Evolutionary conservation across 805 yeast species (phyloP), one percentile per base, ranked within the genome.

Genomic region (Starmerella kuoi): DNA sequence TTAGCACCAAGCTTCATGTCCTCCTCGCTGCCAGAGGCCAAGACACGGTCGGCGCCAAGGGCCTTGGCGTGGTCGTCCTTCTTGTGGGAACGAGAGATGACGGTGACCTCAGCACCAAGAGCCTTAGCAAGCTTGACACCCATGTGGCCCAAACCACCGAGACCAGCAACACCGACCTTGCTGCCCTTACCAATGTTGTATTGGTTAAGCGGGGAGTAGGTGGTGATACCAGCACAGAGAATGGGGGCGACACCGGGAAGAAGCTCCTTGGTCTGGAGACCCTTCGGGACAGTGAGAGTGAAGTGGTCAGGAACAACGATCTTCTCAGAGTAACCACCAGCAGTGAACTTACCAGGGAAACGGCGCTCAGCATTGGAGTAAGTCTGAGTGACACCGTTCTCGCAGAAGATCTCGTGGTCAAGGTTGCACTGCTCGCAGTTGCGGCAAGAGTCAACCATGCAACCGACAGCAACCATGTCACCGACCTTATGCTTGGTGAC

Each of bases 391-490:
- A 46, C 34, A 12, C 66, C 55, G 15, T 53, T 47, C 12, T 57
- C 38, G 63, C 91, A 81, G 65, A 72, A 74, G 47, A 61, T 67
- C 52, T 77, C 79, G 55, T 76, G 69, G 50, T 64, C 67, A 30
- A 54, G 47, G 18, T 65, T 56, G 67, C 86, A 83, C 55, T 74
- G 66, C 35, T 65, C 55, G 62, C 93, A 83, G 12, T 70, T 62
- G 44, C 68, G 60, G 64, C 91, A 81, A 25, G 80, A 64, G 45
- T 62, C 64, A 19, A 69, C 65, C 55, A 73, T 77, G 24, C 91
- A 88, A 52, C 94, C 93, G 38, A 80, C 70, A 40, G 91, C 94
- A 25, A 80, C 91, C 49, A 85, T 67, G 50, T 83, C 78, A 40
- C 93, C 94, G 14, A 77, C 59, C 57, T 68, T 64, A 61, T 67